These are phyloP conservation scores for Wallemia mellicola DNA, from an alignment of 1,284 basidiomycete genomes.

Conservation along the genomic window DNA sequence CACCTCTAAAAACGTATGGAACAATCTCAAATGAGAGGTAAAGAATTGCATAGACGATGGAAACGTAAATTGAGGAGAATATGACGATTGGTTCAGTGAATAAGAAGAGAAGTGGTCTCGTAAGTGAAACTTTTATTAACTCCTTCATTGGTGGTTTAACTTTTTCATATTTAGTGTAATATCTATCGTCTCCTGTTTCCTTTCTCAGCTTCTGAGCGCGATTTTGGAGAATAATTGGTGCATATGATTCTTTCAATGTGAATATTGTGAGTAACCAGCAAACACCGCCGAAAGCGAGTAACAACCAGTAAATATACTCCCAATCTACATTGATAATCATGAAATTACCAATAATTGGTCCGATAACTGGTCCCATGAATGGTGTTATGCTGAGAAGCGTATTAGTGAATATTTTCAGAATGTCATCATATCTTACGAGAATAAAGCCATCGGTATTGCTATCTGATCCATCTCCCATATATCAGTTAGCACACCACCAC, in stretches of 20 bases:
- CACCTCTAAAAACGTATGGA: neutral
- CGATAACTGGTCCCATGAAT: constrained; percentile 23
- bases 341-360: constrained; percentile 21
- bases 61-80: neutral
- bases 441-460: neutral
- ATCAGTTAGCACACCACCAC: constrained; percentile 32
- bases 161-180: neutral
- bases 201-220: neutral
- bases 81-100: neutral
- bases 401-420: neutral
- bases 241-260: constrained; percentile 29
- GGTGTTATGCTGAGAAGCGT: constrained; percentile 15
- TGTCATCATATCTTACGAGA: neutral
- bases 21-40: neutral
- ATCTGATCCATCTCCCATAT: constrained; percentile 18
- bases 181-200: neutral
- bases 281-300: constrained; percentile 26
- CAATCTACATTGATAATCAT: constrained; percentile 19
- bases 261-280: constrained; percentile 20
- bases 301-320: constrained; percentile 22
- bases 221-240: constrained; percentile 5
- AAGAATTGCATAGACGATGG: neutral
- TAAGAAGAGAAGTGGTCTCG: neutral
- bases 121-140: neutral
- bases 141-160: neutral